Conservation (phyloP, 768 basidiomycete species). For the Podaxis mareebaensis region DNA sequence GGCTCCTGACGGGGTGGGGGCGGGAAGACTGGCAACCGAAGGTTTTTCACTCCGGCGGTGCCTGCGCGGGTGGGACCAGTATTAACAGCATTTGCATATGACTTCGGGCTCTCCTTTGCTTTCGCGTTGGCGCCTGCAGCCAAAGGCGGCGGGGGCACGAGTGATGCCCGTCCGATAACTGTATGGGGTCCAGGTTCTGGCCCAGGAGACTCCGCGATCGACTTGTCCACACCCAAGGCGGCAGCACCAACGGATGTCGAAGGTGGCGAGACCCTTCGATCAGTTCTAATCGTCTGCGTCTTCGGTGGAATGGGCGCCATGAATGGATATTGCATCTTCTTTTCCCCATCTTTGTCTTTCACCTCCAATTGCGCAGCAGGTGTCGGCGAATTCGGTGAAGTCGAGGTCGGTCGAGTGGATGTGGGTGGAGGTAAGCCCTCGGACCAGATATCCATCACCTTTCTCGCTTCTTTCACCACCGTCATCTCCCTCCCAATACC, state of each 20-base stretch:
- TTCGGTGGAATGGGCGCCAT: slow-evolving; percentile 23
- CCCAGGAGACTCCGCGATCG: background rate
- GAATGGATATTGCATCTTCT: slow-evolving; percentile 25
- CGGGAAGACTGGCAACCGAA: slow-evolving; percentile 34
- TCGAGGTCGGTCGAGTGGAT: background rate
- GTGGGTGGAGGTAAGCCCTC: slow-evolving; percentile 9
- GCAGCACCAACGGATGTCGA: slow-evolving; percentile 20
- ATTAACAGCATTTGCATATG: slow-evolving; percentile 11
- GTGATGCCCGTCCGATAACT: background rate
- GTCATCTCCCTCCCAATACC: slow-evolving; percentile 28
- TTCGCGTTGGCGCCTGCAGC: background rate
- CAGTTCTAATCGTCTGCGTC: slow-evolving; percentile 35
- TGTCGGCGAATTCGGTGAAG: too few relatives aligned
- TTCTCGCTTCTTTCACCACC: slow-evolving; percentile 37
- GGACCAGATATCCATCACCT: slow-evolving; percentile 42
- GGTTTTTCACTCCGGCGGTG: slow-evolving; percentile 3
- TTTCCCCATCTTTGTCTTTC: background rate
- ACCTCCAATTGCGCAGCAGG: background rate
- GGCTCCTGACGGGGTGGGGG: slow-evolving; percentile 36
- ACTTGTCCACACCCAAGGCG: background rate
- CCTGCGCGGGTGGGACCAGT: background rate
- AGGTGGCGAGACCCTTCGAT: slow-evolving; percentile 39
- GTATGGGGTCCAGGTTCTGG: background rate
- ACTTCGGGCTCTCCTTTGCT: background rate
- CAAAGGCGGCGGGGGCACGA: background rate